A percentile compares a stretch with the other conserved stretches of the same genome.
Evolutionary conservation across 352 stramenopile species (phyloP).

Genomic region (Globisporangium perplexum): DNA sequence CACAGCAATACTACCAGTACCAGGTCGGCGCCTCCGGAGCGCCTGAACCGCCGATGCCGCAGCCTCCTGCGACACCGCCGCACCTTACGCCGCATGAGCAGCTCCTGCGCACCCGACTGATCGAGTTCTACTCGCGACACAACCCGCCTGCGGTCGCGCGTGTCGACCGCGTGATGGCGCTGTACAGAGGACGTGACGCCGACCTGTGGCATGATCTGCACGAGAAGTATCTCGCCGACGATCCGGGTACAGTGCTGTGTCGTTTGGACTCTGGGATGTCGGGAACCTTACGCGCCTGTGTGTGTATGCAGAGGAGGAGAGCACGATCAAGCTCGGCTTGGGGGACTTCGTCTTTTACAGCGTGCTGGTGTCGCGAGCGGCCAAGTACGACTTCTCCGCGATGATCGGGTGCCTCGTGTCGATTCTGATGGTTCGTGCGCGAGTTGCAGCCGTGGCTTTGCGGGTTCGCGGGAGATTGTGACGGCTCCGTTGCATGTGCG

Average conservation of each 20-base stretch:
- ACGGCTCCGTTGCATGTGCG: slow-evolving; percentile 3
- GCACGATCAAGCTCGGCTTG: slow-evolving; percentile 93
- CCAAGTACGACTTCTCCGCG: slow-evolving; percentile 93
- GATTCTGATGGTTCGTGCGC: slow-evolving; percentile 83
- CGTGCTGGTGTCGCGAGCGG: slow-evolving; percentile 95
- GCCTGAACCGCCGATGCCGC: slow-evolving; percentile 15
- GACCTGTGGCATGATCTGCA: slow-evolving; percentile 77
- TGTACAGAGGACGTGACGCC: slow-evolving; percentile 64
- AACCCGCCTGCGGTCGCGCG: slow-evolving; percentile 58
- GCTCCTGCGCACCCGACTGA: slow-evolving; percentile 33
- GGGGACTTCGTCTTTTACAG: slow-evolving; percentile 99
- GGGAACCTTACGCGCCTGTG: too few relatives aligned
- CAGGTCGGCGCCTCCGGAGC: slow-evolving; percentile 24
- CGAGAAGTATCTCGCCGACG: slow-evolving; percentile 60
- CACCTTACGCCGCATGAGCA: slow-evolving; percentile 58
- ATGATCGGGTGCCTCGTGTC: slow-evolving; percentile 92
- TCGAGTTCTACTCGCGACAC: slow-evolving; percentile 62
- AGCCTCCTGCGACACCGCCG: slow-evolving; percentile 16
- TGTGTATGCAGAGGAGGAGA: slow-evolving; percentile 40
- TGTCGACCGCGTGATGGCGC: slow-evolving; percentile 69
- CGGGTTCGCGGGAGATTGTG: too few relatives aligned
- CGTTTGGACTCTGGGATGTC: not conserved
- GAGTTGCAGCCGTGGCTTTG: not conserved
- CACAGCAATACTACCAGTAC: slow-evolving; percentile 72
- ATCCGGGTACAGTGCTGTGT: slow-evolving; percentile 31